These are phyloP conservation scores for Cicer arietinum DNA, from an alignment of 306 rosid genomes.

Conservation along the genomic window DNA sequence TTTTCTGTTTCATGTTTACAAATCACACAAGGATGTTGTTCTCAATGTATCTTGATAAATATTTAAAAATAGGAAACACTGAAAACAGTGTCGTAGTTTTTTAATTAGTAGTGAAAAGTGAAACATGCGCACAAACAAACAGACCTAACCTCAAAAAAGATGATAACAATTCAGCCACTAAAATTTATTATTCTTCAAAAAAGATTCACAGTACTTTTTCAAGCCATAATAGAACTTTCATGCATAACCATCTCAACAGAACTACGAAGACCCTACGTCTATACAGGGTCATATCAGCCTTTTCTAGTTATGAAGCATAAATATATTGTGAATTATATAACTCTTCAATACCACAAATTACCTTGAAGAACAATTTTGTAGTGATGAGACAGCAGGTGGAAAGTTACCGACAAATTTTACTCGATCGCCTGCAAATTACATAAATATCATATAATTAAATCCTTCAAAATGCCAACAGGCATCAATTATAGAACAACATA, in stretches of 20 bases:
- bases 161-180: constrained; percentile 4
- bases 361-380: constrained; percentile 68
- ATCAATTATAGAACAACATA: constrained; percentile 25
- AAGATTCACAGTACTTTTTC: constrained; percentile 13
- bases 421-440: constrained; percentile 73
- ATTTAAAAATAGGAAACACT: background rate
- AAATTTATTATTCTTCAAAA: background rate
- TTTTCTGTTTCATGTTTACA: background rate
- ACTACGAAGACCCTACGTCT: constrained; percentile 12
- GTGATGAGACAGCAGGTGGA: constrained; percentile 50
- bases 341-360: constrained; percentile 38
- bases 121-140: background rate
- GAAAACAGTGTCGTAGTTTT: background rate
- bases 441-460: constrained; percentile 25
- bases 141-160: constrained; percentile 18
- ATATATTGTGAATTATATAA: background rate
- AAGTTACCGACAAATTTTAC: constrained; percentile 80
- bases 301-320: constrained; percentile 17
- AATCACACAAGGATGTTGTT: background rate
- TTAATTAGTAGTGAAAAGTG: background rate
- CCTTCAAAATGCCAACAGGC: constrained; percentile 27
- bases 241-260: background rate
- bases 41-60: background rate
- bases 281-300: constrained; percentile 18
- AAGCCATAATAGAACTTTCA: constrained; percentile 5